Conservation (phyloP, 1,284 basidiomycete genomes). For the Trichosporon coremiiforme region DNA sequence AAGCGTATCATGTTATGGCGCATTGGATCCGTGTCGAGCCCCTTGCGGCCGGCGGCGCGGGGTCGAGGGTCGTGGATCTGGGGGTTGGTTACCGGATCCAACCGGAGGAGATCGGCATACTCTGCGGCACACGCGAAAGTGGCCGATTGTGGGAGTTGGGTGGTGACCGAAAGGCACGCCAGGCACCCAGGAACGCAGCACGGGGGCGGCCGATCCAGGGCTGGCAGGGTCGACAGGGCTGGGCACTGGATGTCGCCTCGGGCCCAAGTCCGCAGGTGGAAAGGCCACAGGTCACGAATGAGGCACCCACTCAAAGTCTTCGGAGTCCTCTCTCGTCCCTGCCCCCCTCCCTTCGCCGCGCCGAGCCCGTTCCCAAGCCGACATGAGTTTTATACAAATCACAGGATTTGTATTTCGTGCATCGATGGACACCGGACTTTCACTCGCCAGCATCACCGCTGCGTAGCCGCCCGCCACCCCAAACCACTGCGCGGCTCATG, state of each 20-base stretch:
- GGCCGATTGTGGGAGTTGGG: constrained; percentile 5
- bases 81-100: background rate
- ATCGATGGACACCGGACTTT: background rate
- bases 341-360: background rate
- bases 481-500: background rate
- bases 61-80: background rate
- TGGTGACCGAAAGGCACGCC: constrained; percentile 16
- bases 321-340: background rate
- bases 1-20: constrained; percentile 1
- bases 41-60: background rate
- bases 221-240: background rate
- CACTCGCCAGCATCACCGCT: background rate
- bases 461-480: background rate
- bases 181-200: constrained; percentile 6
- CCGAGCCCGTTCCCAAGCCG: background rate
- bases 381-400: background rate
- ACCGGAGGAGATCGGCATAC: constrained; percentile 14
- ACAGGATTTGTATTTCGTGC: background rate
- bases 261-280: background rate
- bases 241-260: no score
- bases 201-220: constrained; percentile 18
- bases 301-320: constrained; percentile 10
- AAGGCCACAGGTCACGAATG: background rate
- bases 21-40: constrained; percentile 2
- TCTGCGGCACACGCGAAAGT: constrained; percentile 3